These are phyloP conservation scores for Gamarada debralockiae DNA, from an alignment of 495 filamentous ascomycete species.

Conservation along the genomic window DNA sequence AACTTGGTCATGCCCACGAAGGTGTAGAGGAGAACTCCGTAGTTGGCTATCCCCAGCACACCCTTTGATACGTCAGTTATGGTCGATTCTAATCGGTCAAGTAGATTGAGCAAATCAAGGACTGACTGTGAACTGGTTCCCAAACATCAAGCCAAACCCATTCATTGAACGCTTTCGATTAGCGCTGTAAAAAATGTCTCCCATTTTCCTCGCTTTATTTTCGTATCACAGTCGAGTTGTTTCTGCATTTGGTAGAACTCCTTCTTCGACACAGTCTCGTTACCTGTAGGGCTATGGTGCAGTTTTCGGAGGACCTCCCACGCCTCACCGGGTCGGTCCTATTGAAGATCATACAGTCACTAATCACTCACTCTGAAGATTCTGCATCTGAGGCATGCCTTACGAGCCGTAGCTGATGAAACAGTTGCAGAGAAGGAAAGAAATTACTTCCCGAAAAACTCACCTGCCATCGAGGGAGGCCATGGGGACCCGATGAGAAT, in stretches of 20 bases:
- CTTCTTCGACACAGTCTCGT: conserved; percentile 11
- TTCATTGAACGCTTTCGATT: conserved; percentile 41
- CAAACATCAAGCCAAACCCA: conserved; percentile 33
- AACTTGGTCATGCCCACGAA: conserved; percentile 39
- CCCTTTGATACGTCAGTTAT: too few species aligned
- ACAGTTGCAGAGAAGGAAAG: too few species aligned
- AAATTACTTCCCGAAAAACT: too few species aligned
- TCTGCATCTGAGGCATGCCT: too few species aligned
- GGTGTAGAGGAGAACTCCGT: conserved; percentile 45
- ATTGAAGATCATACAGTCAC: too few species aligned
- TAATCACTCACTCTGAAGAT: too few species aligned
- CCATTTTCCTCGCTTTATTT: conserved; percentile 30
- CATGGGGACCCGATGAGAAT: conserved; percentile 29
- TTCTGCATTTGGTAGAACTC: conserved; percentile 29
- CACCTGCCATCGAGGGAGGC: too few species aligned
- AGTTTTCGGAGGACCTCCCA: conserved; percentile 17
- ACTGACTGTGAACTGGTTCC: background rate
- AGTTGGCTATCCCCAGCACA: conserved; percentile 34
- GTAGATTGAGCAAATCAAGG: too few species aligned
- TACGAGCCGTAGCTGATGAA: too few species aligned
- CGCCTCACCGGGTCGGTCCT: conserved; percentile 28
- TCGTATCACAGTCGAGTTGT: conserved; percentile 24
- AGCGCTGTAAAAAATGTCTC: too few species aligned
- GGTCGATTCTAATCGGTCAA: too few species aligned
- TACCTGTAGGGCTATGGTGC: conserved; percentile 20